A percentile compares a stretch with the other conserved stretches of the same genome.
Evolutionary conservation across 441 rosid species (phyloP).

Genomic region (Erysimum pusillum): DNA sequence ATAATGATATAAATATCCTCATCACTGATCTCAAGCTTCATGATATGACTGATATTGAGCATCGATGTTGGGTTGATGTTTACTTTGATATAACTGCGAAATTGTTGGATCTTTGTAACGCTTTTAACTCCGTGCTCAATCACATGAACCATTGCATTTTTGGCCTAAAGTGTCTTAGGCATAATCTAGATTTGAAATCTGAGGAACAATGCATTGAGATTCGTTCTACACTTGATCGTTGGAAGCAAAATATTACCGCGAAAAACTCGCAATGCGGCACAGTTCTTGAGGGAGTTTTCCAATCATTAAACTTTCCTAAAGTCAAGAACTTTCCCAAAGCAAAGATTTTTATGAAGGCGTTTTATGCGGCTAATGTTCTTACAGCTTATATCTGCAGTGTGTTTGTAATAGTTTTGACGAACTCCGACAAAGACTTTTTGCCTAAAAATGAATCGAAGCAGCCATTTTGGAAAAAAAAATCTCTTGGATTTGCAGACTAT

Average conservation of each 20-base stretch:
- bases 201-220: conserved; percentile 51
- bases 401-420: not conserved
- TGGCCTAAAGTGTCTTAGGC: conserved; percentile 54
- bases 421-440: not conserved
- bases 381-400: conserved; percentile 1
- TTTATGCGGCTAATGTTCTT: not conserved
- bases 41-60: conserved; percentile 67
- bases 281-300: conserved; percentile 55
- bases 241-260: conserved; percentile 62
- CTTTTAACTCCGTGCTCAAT: conserved; percentile 69
- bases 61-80: conserved; percentile 68
- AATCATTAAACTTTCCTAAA: not conserved
- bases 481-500: not conserved
- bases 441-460: not conserved
- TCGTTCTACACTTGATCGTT: conserved; percentile 63
- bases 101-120: conserved; percentile 73
- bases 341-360: not conserved
- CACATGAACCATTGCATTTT: conserved; percentile 67
- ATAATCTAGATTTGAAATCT: conserved; percentile 56
- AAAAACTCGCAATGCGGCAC: conserved; percentile 58
- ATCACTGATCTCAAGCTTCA: conserved; percentile 77
- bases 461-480: not conserved
- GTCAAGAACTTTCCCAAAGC: not conserved
- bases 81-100: conserved; percentile 79
- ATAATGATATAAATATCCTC: conserved; percentile 22